Evolutionary conservation across 1,284 basidiomycete species (phyloP).

Genomic region (Heterobasidion irregulare): DNA sequence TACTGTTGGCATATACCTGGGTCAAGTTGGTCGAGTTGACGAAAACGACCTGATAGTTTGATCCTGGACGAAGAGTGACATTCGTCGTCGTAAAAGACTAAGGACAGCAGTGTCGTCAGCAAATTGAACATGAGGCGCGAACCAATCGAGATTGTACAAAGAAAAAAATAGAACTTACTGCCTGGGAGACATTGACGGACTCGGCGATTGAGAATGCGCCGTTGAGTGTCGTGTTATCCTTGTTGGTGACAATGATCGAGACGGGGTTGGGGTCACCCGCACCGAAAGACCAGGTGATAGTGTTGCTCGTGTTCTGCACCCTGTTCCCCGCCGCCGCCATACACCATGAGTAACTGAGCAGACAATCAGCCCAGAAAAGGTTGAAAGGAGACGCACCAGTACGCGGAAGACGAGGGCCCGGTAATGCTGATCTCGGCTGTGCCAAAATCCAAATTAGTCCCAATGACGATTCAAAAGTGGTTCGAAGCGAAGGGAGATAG

Average conservation of each 20-base stretch:
- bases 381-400: slow-evolving; percentile 21
- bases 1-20: slow-evolving; percentile 32
- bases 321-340: slow-evolving; percentile 12
- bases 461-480: neutral
- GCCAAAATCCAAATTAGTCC: neutral
- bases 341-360: neutral
- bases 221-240: slow-evolving; percentile 25
- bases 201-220: slow-evolving; percentile 27
- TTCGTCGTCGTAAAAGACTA: slow-evolving; percentile 24
- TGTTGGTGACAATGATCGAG: slow-evolving; percentile 24
- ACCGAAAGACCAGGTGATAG: slow-evolving; percentile 25
- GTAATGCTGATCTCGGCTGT: slow-evolving; percentile 23
- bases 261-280: slow-evolving; percentile 27
- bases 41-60: slow-evolving; percentile 33
- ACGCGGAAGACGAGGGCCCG: slow-evolving; percentile 21
- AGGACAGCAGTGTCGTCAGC: neutral
- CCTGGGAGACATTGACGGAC: slow-evolving; percentile 21
- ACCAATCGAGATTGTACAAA: neutral
- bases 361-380: neutral
- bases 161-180: slow-evolving; percentile 12
- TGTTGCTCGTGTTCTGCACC: slow-evolving; percentile 28
- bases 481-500: neutral
- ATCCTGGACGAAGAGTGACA: slow-evolving; percentile 25
- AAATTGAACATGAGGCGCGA: neutral
- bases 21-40: slow-evolving; percentile 32